Evolutionary conservation across 2,329 filamentous ascomycete genomes (phyloP).

Genomic region (Aspergillus costaricaensis): DNA sequence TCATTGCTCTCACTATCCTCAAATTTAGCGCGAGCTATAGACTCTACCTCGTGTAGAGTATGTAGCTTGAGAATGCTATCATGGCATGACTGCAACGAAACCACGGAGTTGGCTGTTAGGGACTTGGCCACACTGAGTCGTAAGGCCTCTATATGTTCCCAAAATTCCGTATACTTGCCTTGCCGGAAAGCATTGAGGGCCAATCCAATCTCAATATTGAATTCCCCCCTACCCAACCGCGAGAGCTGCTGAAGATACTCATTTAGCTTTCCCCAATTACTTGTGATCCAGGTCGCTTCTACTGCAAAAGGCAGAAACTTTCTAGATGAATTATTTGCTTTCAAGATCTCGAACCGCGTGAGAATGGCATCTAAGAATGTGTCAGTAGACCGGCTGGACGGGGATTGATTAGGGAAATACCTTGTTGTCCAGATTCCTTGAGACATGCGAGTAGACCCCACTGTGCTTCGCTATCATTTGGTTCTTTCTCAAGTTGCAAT

Average conservation of each 20-base stretch:
- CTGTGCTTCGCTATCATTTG: conserved; percentile 75
- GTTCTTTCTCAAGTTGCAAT: conserved; percentile 77
- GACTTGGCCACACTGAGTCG: conserved; percentile 70
- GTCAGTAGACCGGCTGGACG: neutral
- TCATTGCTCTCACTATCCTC: conserved; percentile 20
- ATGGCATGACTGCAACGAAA: conserved; percentile 81
- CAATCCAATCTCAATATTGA: conserved; percentile 78
- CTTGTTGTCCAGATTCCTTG: conserved; percentile 93
- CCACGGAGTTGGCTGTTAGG: conserved; percentile 74
- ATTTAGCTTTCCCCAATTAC: conserved; percentile 74
- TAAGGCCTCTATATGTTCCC: conserved; percentile 61
- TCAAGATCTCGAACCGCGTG: conserved; percentile 81
- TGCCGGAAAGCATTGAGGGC: conserved; percentile 63
- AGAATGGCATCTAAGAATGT: conserved; percentile 69
- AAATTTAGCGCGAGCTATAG: conserved; percentile 60
- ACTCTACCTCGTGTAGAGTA: conserved; percentile 81
- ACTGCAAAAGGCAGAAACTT: conserved; percentile 78
- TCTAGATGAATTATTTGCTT: conserved; percentile 52
- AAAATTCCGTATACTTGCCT: conserved; percentile 56
- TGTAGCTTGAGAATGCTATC: conserved; percentile 84
- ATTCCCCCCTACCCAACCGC: conserved; percentile 58
- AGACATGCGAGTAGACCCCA: conserved; percentile 83
- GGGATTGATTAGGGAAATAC: conserved; percentile 49
- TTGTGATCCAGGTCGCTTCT: conserved; percentile 89
- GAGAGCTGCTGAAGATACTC: conserved; percentile 59